phyloP scores from a whole-genome alignment of 2,329 filamentous ascomycete species.

The Basipetospora chlamydospora region DNA sequence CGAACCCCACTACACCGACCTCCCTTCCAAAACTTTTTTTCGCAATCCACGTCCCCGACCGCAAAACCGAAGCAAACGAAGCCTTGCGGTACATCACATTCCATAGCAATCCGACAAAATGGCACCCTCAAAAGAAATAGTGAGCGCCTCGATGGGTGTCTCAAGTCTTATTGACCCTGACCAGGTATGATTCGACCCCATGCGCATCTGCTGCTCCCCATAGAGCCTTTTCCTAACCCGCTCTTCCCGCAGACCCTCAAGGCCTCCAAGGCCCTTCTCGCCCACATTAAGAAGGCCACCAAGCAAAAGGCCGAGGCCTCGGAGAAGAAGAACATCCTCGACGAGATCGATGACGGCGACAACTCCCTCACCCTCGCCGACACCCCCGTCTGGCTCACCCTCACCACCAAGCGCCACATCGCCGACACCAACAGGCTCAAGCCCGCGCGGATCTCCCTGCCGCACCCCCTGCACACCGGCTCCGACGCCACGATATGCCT shows the following conservation, averaged over 20 bases:
- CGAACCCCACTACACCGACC: constrained; percentile 6
- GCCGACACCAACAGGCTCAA: constrained; percentile 64
- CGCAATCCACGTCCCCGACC: background rate
- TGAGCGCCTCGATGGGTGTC: constrained; percentile 14
- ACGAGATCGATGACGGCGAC: constrained; percentile 24
- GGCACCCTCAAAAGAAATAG: constrained; percentile 24
- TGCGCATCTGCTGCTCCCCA: background rate
- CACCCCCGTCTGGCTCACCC: constrained; percentile 44
- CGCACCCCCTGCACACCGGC: constrained; percentile 59
- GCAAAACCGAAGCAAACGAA: background rate
- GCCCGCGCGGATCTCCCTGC: constrained; percentile 67
- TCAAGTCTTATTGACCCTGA: constrained; percentile 24
- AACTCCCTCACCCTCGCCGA: constrained; percentile 20
- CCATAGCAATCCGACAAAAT: constrained; percentile 14
- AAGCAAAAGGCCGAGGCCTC: constrained; percentile 29
- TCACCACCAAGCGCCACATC: constrained; percentile 53
- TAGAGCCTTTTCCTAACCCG: background rate
- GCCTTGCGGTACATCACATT: background rate
- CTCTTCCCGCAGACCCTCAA: constrained; percentile 38
- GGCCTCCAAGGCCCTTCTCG: constrained; percentile 47
- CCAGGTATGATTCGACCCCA: constrained; percentile 18
- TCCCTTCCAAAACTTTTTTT: constrained; percentile 4
- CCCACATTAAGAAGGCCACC: constrained; percentile 44
- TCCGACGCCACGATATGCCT: constrained; percentile 62
- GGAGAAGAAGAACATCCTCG: constrained; percentile 42